These are phyloP conservation scores for Juglanconis juglandina DNA, from an alignment of 2,329 filamentous ascomycete genomes.

Conservation along the genomic window DNA sequence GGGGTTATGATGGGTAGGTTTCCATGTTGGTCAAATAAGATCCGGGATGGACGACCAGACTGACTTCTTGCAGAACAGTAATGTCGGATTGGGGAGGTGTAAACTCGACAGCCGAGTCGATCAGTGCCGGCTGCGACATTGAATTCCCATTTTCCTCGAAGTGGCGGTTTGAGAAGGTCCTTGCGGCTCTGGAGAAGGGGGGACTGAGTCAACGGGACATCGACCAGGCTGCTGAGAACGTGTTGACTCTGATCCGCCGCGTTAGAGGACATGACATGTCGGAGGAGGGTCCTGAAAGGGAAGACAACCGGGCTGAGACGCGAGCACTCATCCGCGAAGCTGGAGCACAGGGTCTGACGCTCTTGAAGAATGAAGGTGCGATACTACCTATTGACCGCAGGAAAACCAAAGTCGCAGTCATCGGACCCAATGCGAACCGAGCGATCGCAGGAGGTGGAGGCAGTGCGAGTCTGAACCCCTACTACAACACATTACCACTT, in stretches of 20 bases:
- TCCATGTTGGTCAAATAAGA: constrained; percentile 6
- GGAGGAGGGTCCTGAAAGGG: constrained; percentile 53
- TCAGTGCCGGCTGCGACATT: constrained; percentile 54
- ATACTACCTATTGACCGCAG: constrained; percentile 56
- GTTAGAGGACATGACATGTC: constrained; percentile 59
- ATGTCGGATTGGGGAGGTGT: constrained; percentile 58
- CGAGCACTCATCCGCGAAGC: constrained; percentile 57
- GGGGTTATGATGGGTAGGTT: constrained; percentile 57
- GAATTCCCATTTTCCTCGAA: constrained; percentile 57
- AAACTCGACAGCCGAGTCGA: constrained; percentile 54
- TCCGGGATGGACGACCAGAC: constrained; percentile 19
- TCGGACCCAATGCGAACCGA: constrained; percentile 65
- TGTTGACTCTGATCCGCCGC: constrained; percentile 57
- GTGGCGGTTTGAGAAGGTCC: constrained; percentile 55
- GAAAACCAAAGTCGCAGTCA: constrained; percentile 59
- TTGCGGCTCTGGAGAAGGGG: constrained; percentile 49
- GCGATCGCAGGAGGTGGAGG: constrained; percentile 67
- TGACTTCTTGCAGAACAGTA: constrained; percentile 39
- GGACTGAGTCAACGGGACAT: constrained; percentile 46
- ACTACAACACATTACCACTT: constrained; percentile 63
- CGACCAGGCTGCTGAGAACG: constrained; percentile 56
- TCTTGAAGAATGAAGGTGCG: constrained; percentile 60
- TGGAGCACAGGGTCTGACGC: constrained; percentile 59
- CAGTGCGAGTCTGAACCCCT: constrained; percentile 65
- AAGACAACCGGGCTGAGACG: constrained; percentile 56